These are phyloP conservation scores for Lantana camara DNA, from an alignment of 257 asterid genomes.

Conservation along the genomic window DNA sequence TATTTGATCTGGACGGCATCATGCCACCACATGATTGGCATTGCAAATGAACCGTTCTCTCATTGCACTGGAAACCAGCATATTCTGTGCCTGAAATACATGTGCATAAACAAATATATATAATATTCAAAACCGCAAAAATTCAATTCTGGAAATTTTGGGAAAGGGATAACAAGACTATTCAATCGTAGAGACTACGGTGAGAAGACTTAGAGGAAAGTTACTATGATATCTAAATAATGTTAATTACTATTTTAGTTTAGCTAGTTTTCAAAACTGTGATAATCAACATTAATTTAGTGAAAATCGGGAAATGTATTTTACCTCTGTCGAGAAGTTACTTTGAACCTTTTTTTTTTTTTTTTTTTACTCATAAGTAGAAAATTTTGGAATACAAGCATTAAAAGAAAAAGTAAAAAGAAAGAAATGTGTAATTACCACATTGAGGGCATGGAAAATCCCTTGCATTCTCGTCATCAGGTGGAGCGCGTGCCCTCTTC, in stretches of 20 bases:
- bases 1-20: slow-evolving; percentile 85
- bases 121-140: slow-evolving; percentile 19
- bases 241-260: too few relatives aligned
- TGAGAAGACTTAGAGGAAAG: slow-evolving; percentile 5
- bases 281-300: too few relatives aligned
- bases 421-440: slow-evolving; percentile 53
- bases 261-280: too few relatives aligned
- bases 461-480: slow-evolving; percentile 48
- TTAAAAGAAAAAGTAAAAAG: too few relatives aligned
- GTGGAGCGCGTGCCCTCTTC: slow-evolving; percentile 62
- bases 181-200: slow-evolving; percentile 6
- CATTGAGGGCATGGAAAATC: slow-evolving; percentile 83
- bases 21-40: slow-evolving; percentile 92
- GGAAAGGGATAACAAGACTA: not conserved
- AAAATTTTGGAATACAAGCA: slow-evolving; percentile 7
- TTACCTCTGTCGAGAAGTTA: too few relatives aligned
- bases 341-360: too few relatives aligned
- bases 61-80: slow-evolving; percentile 74
- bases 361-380: not conserved
- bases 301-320: too few relatives aligned
- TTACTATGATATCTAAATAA: slow-evolving; percentile 5
- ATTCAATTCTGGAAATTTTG: not conserved
- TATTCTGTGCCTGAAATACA: slow-evolving; percentile 56
- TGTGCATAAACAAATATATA: too few relatives aligned
- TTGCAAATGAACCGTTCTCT: slow-evolving; percentile 83